Conservation (phyloP, 2,329 filamentous ascomycete species). For the Cladosporium colombiae region DNA sequence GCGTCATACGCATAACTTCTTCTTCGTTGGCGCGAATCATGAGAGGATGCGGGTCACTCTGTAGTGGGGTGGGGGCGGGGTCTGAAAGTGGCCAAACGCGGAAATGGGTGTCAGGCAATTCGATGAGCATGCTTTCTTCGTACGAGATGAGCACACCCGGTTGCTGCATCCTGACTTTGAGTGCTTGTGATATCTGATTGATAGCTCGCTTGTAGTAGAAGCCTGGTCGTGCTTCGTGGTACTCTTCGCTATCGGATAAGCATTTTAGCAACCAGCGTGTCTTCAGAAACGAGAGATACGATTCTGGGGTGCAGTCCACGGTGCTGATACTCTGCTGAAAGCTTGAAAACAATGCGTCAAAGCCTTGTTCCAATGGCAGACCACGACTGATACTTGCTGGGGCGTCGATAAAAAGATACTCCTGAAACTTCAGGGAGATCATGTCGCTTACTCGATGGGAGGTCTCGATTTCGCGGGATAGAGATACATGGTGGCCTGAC, state of each 20-base stretch:
- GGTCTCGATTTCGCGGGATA: conserved; percentile 19
- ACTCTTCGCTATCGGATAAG: conserved; percentile 19
- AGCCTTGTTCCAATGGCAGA: neutral
- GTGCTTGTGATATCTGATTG: conserved; percentile 26
- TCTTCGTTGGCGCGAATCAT: conserved; percentile 24
- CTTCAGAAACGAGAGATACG: neutral
- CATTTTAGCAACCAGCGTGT: neutral
- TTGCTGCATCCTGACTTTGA: conserved; percentile 21
- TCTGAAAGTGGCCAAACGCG: neutral
- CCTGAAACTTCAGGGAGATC: conserved; percentile 22
- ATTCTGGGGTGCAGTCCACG: neutral
- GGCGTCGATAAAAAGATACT: conserved; percentile 15
- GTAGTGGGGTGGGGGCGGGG: neutral
- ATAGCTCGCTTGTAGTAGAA: conserved; percentile 29
- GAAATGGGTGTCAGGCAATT: conserved; percentile 18
- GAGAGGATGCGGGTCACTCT: conserved; percentile 24
- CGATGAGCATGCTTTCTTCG: conserved; percentile 23
- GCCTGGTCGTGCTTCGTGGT: conserved; percentile 24
- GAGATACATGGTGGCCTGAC: conserved; percentile 22
- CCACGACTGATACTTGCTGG: neutral
- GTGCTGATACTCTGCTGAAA: neutral
- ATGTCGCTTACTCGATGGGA: conserved; percentile 20
- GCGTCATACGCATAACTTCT: conserved; percentile 21
- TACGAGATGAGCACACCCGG: conserved; percentile 22
- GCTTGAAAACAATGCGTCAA: neutral